Conservation (phyloP, 371 early-diverging fungal genomes). For the Pancytospora epiphaga region DNA sequence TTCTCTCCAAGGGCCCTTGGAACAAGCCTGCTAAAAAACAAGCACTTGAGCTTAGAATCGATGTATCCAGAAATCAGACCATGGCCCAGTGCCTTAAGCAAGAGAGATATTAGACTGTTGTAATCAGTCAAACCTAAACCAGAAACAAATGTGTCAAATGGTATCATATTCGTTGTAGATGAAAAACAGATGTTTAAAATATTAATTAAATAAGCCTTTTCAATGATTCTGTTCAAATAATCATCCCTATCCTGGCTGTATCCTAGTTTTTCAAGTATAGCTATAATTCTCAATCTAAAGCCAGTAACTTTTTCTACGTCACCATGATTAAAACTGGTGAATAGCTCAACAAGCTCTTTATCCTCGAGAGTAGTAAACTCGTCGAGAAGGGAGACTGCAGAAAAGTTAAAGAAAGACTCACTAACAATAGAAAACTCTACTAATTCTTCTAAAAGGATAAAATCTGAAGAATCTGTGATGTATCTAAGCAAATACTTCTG, state of each 20-base stretch:
- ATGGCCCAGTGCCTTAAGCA: slow-evolving; percentile 34
- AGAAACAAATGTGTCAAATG: slow-evolving; percentile 7
- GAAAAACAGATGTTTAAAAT: slow-evolving; percentile 9
- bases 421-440: slow-evolving; percentile 25
- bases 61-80: slow-evolving; percentile 40
- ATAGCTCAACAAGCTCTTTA: slow-evolving; percentile 12
- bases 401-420: slow-evolving; percentile 33
- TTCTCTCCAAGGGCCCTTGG: slow-evolving; percentile 21
- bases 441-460: slow-evolving; percentile 12
- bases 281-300: neutral
- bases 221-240: neutral
- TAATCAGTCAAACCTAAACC: neutral
- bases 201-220: slow-evolving; percentile 14
- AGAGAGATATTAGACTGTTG: slow-evolving; percentile 7
- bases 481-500: neutral
- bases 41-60: slow-evolving; percentile 24
- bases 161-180: slow-evolving; percentile 2
- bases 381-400: slow-evolving; percentile 8
- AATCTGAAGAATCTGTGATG: neutral
- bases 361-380: slow-evolving; percentile 17
- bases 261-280: neutral
- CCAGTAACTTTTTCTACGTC: slow-evolving; percentile 4
- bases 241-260: neutral
- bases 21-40: slow-evolving; percentile 38
- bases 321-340: slow-evolving; percentile 21